phyloP scores from a whole-genome alignment of 2,329 filamentous ascomycete species.

The Aspergillus neoniger region DNA sequence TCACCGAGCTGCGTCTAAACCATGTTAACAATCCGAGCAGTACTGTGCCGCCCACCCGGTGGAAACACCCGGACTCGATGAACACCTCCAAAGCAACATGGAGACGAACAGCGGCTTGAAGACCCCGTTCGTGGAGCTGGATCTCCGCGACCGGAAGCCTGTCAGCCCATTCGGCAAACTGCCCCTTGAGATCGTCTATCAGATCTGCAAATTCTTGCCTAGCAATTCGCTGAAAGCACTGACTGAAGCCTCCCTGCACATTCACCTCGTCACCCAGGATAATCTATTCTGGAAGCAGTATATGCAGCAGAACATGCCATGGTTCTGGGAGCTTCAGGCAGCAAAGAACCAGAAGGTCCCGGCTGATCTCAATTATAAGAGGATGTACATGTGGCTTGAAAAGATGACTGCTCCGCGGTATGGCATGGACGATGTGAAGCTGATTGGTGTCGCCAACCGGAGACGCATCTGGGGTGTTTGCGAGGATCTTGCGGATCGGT shows the following conservation, averaged over 20 bases:
- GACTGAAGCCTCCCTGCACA: conserved; percentile 19
- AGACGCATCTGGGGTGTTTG: conserved; percentile 23
- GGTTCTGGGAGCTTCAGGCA: conserved; percentile 22
- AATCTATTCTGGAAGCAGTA: conserved; percentile 24
- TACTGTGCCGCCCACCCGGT: conserved; percentile 23
- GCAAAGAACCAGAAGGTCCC: conserved; percentile 6
- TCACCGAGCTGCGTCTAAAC: not conserved
- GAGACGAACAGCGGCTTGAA: conserved; percentile 12
- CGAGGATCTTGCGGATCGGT: conserved; percentile 19
- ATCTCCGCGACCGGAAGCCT: conserved; percentile 14
- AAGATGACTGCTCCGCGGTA: conserved; percentile 18
- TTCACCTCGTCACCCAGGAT: conserved; percentile 22
- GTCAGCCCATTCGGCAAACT: conserved; percentile 20
- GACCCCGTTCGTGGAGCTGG: conserved; percentile 6
- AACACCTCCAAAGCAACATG: conserved; percentile 12
- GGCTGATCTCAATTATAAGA: conserved; percentile 18
- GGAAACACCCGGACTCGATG: conserved; percentile 11
- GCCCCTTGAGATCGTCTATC: conserved; percentile 20
- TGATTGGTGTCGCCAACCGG: conserved; percentile 24
- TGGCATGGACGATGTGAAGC: conserved; percentile 20
- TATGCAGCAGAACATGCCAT: conserved; percentile 24
- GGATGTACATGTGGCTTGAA: conserved; percentile 22
- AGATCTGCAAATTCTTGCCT: conserved; percentile 24
- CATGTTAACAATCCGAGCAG: conserved; percentile 7
- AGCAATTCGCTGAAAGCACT: conserved; percentile 20